phyloP scores from a whole-genome alignment of 805 yeast genomes.

The Metschnikowia amazonensis region DNA sequence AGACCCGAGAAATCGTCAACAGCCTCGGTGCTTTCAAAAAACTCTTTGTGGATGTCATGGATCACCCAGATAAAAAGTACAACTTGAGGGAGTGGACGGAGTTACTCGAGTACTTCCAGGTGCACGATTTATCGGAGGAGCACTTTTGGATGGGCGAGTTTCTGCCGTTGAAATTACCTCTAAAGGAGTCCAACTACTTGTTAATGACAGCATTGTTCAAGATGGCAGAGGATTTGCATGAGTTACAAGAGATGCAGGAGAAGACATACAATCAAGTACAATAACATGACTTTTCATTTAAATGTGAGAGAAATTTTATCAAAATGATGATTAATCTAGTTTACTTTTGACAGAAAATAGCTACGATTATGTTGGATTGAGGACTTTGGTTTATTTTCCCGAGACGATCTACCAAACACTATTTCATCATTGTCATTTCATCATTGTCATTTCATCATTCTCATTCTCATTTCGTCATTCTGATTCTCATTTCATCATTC shows the following conservation, averaged over 20 bases:
- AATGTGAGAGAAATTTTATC: too few relatives aligned
- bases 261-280: too few relatives aligned
- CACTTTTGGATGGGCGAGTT: slow-evolving; percentile 61
- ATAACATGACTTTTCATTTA: too few relatives aligned
- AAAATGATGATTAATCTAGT: too few relatives aligned
- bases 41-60: slow-evolving; percentile 25
- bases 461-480: too few relatives aligned
- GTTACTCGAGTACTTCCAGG: slow-evolving; percentile 30
- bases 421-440: too few relatives aligned
- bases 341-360: too few relatives aligned
- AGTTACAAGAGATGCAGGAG: slow-evolving; percentile 5
- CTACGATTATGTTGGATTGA: too few relatives aligned
- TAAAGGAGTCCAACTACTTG: slow-evolving; percentile 65
- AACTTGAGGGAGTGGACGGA: slow-evolving; percentile 51
- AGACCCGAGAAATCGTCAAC: neutral
- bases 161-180: slow-evolving; percentile 68
- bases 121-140: slow-evolving; percentile 14
- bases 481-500: too few relatives aligned
- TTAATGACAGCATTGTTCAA: slow-evolving; percentile 32
- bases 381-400: too few relatives aligned
- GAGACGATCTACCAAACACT: too few relatives aligned
- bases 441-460: too few relatives aligned
- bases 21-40: neutral
- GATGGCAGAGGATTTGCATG: slow-evolving; percentile 21
- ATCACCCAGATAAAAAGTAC: slow-evolving; percentile 41